Evolutionary conservation across 805 yeast species (phyloP), one percentile per base, ranked within the genome.

Genomic region (Helenozyma rhizophorensis): DNA sequence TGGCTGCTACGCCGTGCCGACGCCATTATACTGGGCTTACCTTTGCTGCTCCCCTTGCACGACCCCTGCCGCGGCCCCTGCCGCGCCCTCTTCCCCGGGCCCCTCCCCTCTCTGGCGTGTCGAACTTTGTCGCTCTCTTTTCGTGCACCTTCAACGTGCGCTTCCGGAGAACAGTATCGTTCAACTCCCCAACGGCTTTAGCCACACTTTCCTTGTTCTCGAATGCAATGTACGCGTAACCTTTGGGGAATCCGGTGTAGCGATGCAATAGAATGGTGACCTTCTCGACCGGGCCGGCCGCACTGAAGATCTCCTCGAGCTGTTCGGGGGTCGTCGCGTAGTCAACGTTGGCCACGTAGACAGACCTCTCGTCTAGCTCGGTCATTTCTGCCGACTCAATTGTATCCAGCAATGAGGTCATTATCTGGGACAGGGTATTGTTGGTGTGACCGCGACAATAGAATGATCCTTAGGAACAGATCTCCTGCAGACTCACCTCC

Each of bases 141-240:
- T 54, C 55, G 26, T 65, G 56, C 2, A 77, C 76, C 26, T 59
- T 59, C 21, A 80, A 59, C 15, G 55, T 64, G 36, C 78, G 62
- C 1, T 69, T 76, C 26, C 68, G 61, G 34, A 80, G 60, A 21
- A 49, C 54, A 6, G 63, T 39, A 6, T 68, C 74, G 36, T 69
- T 58, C 22, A 71, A 45, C 16, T 48, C 57, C 9, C 47, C 50
- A 28, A 79, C 52, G 1, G 87, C 84, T 18, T 54, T 54, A 5
- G 52, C 45, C 6, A 72, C 78, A 11, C 70, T 56, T 5, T 59
- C 69, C 4, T 42, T 38, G 6, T 51, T 46, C 10, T 66, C 70
- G 48, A 77, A 80, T 43, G 82, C 79, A 21, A 80, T 62, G 43
- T 77, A 80, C 1, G 84, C 86, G 48, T 74, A 76, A 2, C 84